Evolutionary conservation across 352 stramenopile species (phyloP), one percentile per base, ranked within the genome.

Genomic region (Globisporangium camurandrum): DNA sequence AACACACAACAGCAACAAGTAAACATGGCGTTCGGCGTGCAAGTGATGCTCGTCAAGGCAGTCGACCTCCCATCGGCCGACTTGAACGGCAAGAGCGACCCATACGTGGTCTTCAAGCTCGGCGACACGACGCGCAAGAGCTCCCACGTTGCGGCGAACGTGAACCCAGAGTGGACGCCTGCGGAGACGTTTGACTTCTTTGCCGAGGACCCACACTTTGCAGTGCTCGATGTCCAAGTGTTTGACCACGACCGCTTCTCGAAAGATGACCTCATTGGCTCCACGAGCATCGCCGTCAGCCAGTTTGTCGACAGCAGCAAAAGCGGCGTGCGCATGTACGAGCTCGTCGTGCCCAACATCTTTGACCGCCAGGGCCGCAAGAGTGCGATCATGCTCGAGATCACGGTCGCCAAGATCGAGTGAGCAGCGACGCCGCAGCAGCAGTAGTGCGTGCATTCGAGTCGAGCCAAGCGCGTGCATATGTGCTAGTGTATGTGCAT

Each of bases 71-170:
- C 81, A 11, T 63, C 75, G 12, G 78, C 76, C 57, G 82, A 93
- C 71, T 83, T 80, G 33, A 86, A 84, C 57, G 79, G 82, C 63
- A 93, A 93, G 67, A 88, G 75, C 52, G 82, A 93, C 58, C 81
- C 81, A 51, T 90, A 93, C 57, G 66, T 90, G 36, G 63, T 79
- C 23, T 86, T 93, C 58, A 82, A 84, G 41, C 53, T 90, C 27
- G 70, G 72, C 49, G 67, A 66, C 39, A 69, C 65, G 34, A 84
- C 64, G 51, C 80, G 81, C 55, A 86, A 84, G 62, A 88, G 73
- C 64, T 84, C 78, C 37, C 64, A 71, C 36, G 67, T 86, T 37
- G 45, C 56, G 12, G 67, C 64, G 39, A 72, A 76, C 36, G 52
- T 93, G 17, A 84, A 86, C 39, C 78, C 81, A 8, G 67, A 76